Base-by-base conservation (phyloP, 202 grass and related monocot species). In the Cymbopogon flexuosus region DNA sequence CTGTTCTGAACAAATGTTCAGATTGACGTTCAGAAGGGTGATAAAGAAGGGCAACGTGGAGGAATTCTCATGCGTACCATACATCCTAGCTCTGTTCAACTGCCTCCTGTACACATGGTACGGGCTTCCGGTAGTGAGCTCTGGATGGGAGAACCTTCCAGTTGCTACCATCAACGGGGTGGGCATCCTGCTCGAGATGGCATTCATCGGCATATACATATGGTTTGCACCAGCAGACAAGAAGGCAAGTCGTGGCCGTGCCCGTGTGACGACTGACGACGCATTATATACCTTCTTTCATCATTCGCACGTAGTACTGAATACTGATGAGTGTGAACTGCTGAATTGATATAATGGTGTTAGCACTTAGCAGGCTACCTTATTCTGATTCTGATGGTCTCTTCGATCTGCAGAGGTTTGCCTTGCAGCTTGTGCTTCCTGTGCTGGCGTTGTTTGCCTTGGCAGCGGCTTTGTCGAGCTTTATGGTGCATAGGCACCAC, bases 71-170 rank as follows among this genome's bases (percentile, higher is more conserved):
- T 87, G 84, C 45, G 61, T 90, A 4, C 88, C 88, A 1, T 87
- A 90, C 71, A 47, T 83, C 14, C 68, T 84, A 76, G 80, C 88
- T 13, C 27, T 90, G 43, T 18, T 87, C 64, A 90, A 87, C 61
- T 90, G 88, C 65, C 80, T 90, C 12, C 35, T 84, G 8, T 90
- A 90, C 66, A 87, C 84, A 10, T 90, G 88, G 88, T 90, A 90
- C 24, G 76, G 88, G 2, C 64, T 87, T 24, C 84, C 88, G 1
- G 71, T 90, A 3, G 88, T 90, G 59, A 90, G 84, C 81, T 66
- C 65, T 15, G 65, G 80, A 49, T 81, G 80, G 84, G 88, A 90
- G 46, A 90, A 87, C 57, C 2, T 84, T 0, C 59, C 65, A 21
- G 80, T 90, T 0, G 51, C 33, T 6, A 84, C 81, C 46, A 90